Conservation (phyloP, 192 early-diverging fungal genomes). For the Spizellomyces sp. region DNA sequence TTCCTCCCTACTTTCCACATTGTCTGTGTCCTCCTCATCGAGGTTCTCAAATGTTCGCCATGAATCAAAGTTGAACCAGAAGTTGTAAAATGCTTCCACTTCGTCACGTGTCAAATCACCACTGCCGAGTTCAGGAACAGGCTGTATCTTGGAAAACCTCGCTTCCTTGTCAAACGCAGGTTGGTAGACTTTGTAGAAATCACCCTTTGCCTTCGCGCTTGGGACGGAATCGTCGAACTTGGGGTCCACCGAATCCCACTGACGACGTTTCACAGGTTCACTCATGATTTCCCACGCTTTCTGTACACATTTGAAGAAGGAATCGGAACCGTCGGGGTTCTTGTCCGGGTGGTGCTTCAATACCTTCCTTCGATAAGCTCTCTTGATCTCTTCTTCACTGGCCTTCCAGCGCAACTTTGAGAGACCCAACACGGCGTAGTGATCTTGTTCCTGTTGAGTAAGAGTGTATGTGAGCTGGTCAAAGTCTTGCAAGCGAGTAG, state of each 20-base stretch:
- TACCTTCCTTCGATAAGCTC: constrained; percentile 89
- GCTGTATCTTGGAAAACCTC: constrained; percentile 88
- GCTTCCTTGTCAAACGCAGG: constrained; percentile 87
- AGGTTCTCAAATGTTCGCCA: constrained; percentile 98
- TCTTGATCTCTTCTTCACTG: constrained; percentile 92
- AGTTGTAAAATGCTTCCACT: constrained; percentile 74
- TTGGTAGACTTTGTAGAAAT: constrained; percentile 76
- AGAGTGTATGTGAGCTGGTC: background rate
- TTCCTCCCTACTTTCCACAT: constrained; percentile 90
- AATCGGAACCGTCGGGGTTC: constrained; percentile 86
- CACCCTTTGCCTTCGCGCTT: constrained; percentile 60
- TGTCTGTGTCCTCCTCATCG: constrained; percentile 95
- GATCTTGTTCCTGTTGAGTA: constrained; percentile 70
- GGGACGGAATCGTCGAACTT: constrained; percentile 75
- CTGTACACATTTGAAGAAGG: constrained; percentile 99
- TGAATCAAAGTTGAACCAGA: constrained; percentile 86
- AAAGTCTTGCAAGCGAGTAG: background rate
- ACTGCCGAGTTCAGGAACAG: constrained; percentile 83
- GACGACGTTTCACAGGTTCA: constrained; percentile 84
- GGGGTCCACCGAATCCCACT: constrained; percentile 97
- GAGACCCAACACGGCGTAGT: constrained; percentile 94
- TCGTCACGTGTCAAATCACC: constrained; percentile 62
- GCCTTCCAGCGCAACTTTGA: constrained; percentile 85
- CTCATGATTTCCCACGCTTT: constrained; percentile 91
- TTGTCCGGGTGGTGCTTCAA: constrained; percentile 99